phyloP scores from a whole-genome alignment of 116 monocot genomes.

The Dioscorea cayenensis region DNA sequence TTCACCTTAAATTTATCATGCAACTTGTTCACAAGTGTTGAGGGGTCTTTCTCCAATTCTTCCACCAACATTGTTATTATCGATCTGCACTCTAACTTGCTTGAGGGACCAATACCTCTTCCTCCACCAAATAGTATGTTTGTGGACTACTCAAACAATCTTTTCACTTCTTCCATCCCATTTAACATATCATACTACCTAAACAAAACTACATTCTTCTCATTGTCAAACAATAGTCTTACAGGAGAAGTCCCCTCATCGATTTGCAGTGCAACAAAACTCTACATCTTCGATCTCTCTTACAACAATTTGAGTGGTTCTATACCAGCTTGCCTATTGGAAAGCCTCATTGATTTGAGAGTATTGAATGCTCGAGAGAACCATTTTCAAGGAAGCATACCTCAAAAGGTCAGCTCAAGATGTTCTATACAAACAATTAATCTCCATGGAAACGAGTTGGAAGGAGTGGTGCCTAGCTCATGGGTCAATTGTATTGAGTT shows the following conservation, averaged over 20 bases:
- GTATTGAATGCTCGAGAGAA: conserved; percentile 28
- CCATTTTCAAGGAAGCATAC: too few species aligned
- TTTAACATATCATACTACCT: conserved; percentile 29
- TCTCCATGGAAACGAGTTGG: too few species aligned
- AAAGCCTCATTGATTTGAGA: conserved; percentile 4
- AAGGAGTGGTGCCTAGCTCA: too few species aligned
- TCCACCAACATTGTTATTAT: conserved; percentile 13
- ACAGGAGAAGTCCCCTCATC: conserved; percentile 37
- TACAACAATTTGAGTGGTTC: conserved; percentile 37
- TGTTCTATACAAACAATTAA: too few species aligned
- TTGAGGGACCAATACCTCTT: conserved; percentile 49
- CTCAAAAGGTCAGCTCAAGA: too few species aligned
- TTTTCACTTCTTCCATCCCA: conserved; percentile 41
- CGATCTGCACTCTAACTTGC: conserved; percentile 58
- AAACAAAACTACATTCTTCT: conserved; percentile 43
- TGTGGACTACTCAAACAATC: conserved; percentile 66
- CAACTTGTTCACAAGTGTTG: conserved; percentile 42
- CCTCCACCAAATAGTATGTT: conserved; percentile 21
- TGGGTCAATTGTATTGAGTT: too few species aligned
- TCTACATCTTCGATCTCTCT: conserved; percentile 48
- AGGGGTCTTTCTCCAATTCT: conserved; percentile 15
- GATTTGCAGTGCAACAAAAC: conserved; percentile 33
- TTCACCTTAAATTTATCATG: conserved; percentile 41
- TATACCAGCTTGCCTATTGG: conserved; percentile 50
- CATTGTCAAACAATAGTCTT: conserved; percentile 41